phyloP scores from a whole-genome alignment of 441 rosid genomes.

The Syzygium malaccense region DNA sequence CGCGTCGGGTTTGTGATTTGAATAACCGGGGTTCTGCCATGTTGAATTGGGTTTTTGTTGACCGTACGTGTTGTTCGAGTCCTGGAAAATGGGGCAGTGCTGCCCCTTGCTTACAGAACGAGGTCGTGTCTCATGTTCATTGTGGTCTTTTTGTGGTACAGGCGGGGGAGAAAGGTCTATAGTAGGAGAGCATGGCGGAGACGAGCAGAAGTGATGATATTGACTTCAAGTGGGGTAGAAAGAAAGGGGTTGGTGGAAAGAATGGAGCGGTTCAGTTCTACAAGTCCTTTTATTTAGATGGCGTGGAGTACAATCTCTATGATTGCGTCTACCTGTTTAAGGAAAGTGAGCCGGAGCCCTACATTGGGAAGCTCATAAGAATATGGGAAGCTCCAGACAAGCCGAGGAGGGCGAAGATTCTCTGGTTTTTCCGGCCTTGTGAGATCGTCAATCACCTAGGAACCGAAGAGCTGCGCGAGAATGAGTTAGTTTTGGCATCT shows the following conservation, averaged over 20 bases:
- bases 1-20: background rate
- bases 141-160: background rate
- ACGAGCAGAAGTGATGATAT: slow-evolving; percentile 22
- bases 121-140: background rate
- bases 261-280: slow-evolving; percentile 63
- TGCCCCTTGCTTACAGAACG: background rate
- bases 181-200: slow-evolving; percentile 42
- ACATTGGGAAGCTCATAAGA: slow-evolving; percentile 61
- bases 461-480: slow-evolving; percentile 20
- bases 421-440: slow-evolving; percentile 72
- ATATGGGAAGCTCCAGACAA: slow-evolving; percentile 59
- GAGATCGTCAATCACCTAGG: slow-evolving; percentile 49
- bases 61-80: background rate
- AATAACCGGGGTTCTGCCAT: background rate
- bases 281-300: slow-evolving; percentile 63
- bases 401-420: slow-evolving; percentile 51
- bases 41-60: background rate
- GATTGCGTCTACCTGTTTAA: slow-evolving; percentile 53
- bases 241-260: slow-evolving; percentile 53
- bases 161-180: slow-evolving; percentile 6
- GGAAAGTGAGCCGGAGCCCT: slow-evolving; percentile 46
- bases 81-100: background rate
- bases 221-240: slow-evolving; percentile 73
- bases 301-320: slow-evolving; percentile 52
- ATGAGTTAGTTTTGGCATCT: slow-evolving; percentile 78